Percentiles rank a stretch among this genome's conserved stretches.
Conservation (phyloP, 345 rosid species). For the Adansonia digitata region DNA sequence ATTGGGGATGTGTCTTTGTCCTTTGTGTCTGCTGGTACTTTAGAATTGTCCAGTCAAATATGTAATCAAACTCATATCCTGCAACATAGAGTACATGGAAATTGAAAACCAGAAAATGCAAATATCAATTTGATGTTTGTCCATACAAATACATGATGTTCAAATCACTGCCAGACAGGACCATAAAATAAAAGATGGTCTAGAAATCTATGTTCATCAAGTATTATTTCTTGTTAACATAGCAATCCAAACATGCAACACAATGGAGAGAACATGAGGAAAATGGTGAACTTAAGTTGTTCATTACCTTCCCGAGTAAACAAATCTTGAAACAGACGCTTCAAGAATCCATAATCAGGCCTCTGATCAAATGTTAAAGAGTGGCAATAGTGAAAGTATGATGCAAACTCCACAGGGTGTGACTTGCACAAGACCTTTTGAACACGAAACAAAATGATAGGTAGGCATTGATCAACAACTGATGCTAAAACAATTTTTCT, state of each 20-base stretch:
- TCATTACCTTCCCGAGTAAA: slow-evolving; percentile 69
- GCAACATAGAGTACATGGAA: slow-evolving; percentile 11
- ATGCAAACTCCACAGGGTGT: slow-evolving; percentile 61
- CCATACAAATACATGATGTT: background rate
- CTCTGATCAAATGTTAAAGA: slow-evolving; percentile 75
- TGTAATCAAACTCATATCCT: slow-evolving; percentile 80
- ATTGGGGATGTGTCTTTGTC: slow-evolving; percentile 55
- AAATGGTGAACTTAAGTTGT: background rate
- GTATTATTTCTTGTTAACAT: background rate
- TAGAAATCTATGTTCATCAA: background rate
- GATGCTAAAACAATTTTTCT: background rate
- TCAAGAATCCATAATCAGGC: slow-evolving; percentile 87
- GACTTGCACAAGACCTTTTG: slow-evolving; percentile 75
- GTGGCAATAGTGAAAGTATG: slow-evolving; percentile 86
- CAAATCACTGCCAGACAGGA: background rate
- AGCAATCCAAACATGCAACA: background rate
- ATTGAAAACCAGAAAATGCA: slow-evolving; percentile 11
- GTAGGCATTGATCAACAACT: background rate
- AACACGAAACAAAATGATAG: background rate
- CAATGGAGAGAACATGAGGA: background rate
- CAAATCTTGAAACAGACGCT: slow-evolving; percentile 69
- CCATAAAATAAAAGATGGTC: background rate
- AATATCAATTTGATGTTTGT: background rate
- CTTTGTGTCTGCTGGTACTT: slow-evolving; percentile 86
- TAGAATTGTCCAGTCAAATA: slow-evolving; percentile 94